Evolutionary conservation across 768 basidiomycete species (phyloP).

Genomic region (Lactifluus piperatus): DNA sequence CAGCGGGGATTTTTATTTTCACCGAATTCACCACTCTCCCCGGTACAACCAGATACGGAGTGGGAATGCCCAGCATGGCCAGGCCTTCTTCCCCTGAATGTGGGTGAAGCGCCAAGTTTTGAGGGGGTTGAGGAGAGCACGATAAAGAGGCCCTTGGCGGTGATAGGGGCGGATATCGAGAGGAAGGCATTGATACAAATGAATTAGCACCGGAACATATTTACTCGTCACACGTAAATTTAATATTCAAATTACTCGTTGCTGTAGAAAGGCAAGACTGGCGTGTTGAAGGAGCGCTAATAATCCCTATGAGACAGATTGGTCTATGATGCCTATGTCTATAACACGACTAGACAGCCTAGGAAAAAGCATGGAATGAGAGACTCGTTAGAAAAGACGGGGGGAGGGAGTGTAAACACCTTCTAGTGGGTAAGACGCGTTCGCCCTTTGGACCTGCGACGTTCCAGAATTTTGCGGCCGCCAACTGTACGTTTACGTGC

Average conservation of each 20-base stretch:
- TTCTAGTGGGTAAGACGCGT: slow-evolving; percentile 69
- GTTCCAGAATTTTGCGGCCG: slow-evolving; percentile 63
- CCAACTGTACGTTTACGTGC: slow-evolving; percentile 57
- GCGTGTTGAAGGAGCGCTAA: neutral
- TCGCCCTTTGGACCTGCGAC: slow-evolving; percentile 69
- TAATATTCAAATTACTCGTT: neutral
- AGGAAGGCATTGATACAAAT: slow-evolving; percentile 17
- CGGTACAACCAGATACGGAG: slow-evolving; percentile 37
- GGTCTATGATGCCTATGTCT: neutral
- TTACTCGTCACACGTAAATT: neutral
- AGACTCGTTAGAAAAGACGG: neutral
- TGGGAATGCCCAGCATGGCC: slow-evolving; percentile 19
- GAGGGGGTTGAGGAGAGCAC: slow-evolving; percentile 15
- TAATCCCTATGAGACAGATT: neutral
- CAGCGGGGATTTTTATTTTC: slow-evolving; percentile 62
- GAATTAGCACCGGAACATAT: slow-evolving; percentile 10
- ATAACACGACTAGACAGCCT: neutral
- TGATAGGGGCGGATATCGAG: neutral
- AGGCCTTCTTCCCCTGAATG: neutral
- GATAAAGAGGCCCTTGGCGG: neutral
- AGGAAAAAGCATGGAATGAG: neutral
- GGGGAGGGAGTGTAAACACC: neutral
- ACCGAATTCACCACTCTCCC: slow-evolving; percentile 53
- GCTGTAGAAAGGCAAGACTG: neutral
- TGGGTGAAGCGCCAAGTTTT: slow-evolving; percentile 10